Evolutionary conservation across 441 rosid genomes (phyloP).

Genomic region (Euphorbia schlechtendalii): DNA sequence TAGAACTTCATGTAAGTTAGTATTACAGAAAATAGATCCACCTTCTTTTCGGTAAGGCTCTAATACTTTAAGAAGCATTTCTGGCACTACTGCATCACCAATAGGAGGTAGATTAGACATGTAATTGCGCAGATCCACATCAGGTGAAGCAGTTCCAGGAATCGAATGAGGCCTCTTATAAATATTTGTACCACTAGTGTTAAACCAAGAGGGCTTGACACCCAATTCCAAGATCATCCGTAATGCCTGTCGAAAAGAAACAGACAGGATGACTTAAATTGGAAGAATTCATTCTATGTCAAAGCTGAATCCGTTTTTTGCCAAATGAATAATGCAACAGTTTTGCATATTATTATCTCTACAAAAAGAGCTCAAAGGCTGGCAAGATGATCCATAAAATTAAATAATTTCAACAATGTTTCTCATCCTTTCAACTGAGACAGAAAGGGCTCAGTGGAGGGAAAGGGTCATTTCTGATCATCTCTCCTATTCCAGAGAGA

Average conservation of each 20-base stretch:
- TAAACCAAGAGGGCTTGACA: slow-evolving; percentile 95
- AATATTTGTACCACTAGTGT: slow-evolving; percentile 65
- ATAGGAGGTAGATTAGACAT: slow-evolving; percentile 71
- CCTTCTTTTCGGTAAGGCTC: slow-evolving; percentile 92
- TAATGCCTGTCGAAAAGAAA: slow-evolving; percentile 79
- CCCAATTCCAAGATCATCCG: slow-evolving; percentile 96
- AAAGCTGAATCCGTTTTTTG: too few relatives aligned
- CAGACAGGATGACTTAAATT: neutral
- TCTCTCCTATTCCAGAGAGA: neutral
- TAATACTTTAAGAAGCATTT: slow-evolving; percentile 91
- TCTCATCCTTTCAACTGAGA: neutral
- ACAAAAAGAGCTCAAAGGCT: neutral
- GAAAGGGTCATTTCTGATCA: neutral
- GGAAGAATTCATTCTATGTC: too few relatives aligned
- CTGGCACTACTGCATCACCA: slow-evolving; percentile 93
- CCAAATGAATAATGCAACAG: neutral
- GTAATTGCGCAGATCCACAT: slow-evolving; percentile 78
- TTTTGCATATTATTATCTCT: neutral
- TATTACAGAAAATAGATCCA: slow-evolving; percentile 19
- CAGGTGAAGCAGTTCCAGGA: slow-evolving; percentile 65
- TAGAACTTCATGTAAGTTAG: neutral
- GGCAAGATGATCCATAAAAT: neutral
- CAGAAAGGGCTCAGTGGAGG: neutral
- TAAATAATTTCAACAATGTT: slow-evolving; percentile 2
- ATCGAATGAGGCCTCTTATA: slow-evolving; percentile 74